A percentile compares a stretch with the other conserved stretches of the same genome.
Conservation (phyloP, 2,329 filamentous ascomycete genomes). For the Plectosphaerella plurivora region DNA sequence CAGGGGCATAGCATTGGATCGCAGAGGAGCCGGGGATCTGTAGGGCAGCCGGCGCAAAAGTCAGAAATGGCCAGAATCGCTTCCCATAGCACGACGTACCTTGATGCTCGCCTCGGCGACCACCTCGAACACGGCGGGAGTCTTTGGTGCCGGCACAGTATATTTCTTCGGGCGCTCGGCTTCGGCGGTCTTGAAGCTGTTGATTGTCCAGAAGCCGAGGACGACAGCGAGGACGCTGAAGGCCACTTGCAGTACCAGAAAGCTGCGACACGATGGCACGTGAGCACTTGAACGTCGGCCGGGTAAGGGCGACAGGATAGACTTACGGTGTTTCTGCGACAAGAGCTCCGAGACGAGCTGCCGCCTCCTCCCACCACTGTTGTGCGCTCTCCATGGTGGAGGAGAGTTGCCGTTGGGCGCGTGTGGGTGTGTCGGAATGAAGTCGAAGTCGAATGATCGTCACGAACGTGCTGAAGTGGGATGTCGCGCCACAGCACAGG, state of each 20-base stretch:
- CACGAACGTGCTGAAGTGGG: no score
- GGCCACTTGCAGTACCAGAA: conserved; percentile 18
- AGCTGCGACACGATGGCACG: not conserved
- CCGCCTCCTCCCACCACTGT: conserved; percentile 1
- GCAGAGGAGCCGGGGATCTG: conserved; percentile 58
- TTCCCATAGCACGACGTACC: conserved; percentile 23
- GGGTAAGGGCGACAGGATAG: not conserved
- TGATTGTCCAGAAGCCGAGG: conserved; percentile 24
- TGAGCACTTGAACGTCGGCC: not conserved
- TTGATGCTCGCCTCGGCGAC: conserved; percentile 60
- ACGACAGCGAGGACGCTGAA: conserved; percentile 23
- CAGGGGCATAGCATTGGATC: conserved; percentile 84
- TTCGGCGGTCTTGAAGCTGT: conserved; percentile 20
- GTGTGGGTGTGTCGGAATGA: no score
- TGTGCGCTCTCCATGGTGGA: not conserved
- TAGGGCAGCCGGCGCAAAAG: not conserved
- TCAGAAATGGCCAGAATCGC: not conserved
- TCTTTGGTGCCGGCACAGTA: conserved; percentile 56
- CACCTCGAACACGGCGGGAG: conserved; percentile 51
- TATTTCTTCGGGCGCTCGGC: conserved; percentile 49
- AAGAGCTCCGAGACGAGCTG: not conserved
- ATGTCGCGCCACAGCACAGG: no score
- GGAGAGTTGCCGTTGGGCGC: not conserved
- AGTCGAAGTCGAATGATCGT: no score
- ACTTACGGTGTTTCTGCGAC: conserved; percentile 1